Base-by-base conservation (phyloP, 768 basidiomycete genomes). In the Imleria badia region DNA sequence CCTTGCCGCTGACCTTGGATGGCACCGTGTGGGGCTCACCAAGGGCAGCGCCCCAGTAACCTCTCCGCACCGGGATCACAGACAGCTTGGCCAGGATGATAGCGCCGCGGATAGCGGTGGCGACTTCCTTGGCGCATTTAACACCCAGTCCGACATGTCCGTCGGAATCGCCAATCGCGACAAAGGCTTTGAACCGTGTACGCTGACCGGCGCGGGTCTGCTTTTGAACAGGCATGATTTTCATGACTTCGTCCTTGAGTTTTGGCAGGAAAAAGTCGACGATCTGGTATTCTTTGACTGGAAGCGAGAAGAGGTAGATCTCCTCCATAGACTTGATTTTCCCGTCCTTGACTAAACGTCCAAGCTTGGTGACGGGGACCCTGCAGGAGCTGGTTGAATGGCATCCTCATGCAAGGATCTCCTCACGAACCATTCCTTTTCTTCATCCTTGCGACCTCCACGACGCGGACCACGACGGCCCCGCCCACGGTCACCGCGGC, bases 241-340 rank as follows among this genome's bases (percentile, higher is more conserved):
- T 96, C 97, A 99, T 99, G 62, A 99, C 97, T 75, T 97, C 94
- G 66, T 95, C 97, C 84, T 99, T 99, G 78, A 99, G 90, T 73
- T 92, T 91, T 66, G 97, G 97, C 45, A 98, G 85, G 92, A 99
- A 98, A 74, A 89, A 86, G 81, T 99, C 97, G 82, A 99, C 89
- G 76, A 99, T 97, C 77, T 99, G 97, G 82, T 78, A 98, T 78
- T 99, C 97, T 79, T 98, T 99, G 76, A 99, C 91, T 57, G 96
- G 95, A 60, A 99, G 89, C 26, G 97, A 99, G 87, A 98, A 99
- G 71, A 99, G 94, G 79, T 98, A 99, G 76, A 98, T 98, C 73
- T 99, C 97, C 74, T 99, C 97, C 85, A 99, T 95, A 45, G 94
- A 97, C 78, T 96, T 98, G 81, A 99, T 98, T 80, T 98, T 98